Percentiles rank a stretch among this genome's conserved stretches.
phyloP scores from a whole-genome alignment of 2,329 filamentous ascomycete genomes.

The Scedosporium aurantiacum region DNA sequence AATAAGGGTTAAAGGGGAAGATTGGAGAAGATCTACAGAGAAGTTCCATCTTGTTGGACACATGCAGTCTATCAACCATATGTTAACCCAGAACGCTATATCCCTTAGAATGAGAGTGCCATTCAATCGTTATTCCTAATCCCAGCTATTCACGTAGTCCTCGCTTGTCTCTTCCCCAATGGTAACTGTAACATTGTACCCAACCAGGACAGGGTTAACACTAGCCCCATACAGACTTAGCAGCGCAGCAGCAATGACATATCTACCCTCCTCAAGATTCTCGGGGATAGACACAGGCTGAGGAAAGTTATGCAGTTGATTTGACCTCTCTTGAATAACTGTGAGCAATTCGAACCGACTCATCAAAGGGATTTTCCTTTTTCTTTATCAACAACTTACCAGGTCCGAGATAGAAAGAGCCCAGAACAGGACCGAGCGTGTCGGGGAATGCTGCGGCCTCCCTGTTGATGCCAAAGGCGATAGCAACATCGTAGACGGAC shows the following conservation, averaged over 20 bases:
- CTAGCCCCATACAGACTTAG: slow-evolving; percentile 18
- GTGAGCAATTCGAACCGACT: background rate
- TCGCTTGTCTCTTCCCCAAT: slow-evolving; percentile 16
- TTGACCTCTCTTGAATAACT: slow-evolving; percentile 14
- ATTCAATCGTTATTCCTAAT: background rate
- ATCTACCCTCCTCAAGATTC: slow-evolving; percentile 11
- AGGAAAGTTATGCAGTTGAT: slow-evolving; percentile 15
- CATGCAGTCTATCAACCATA: too few relatives aligned
- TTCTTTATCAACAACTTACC: slow-evolving; percentile 14
- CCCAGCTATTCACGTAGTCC: slow-evolving; percentile 15
- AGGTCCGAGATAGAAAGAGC: slow-evolving; percentile 25
- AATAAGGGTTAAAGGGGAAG: too few relatives aligned
- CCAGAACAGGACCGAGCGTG: slow-evolving; percentile 19
- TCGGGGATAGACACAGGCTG: slow-evolving; percentile 17
- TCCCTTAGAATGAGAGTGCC: too few relatives aligned
- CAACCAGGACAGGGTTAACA: slow-evolving; percentile 10
- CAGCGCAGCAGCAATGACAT: slow-evolving; percentile 16
- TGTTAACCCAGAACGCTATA: too few relatives aligned
- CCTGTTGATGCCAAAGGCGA: slow-evolving; percentile 27
- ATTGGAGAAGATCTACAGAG: too few relatives aligned
- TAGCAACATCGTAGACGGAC: slow-evolving; percentile 29
- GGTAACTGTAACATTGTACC: slow-evolving; percentile 17
- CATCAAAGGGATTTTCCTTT: background rate
- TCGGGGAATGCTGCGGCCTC: slow-evolving; percentile 14
- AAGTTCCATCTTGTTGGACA: too few relatives aligned